Conservation (phyloP, 495 filamentous ascomycete genomes). For the Neurospora sp. region DNA sequence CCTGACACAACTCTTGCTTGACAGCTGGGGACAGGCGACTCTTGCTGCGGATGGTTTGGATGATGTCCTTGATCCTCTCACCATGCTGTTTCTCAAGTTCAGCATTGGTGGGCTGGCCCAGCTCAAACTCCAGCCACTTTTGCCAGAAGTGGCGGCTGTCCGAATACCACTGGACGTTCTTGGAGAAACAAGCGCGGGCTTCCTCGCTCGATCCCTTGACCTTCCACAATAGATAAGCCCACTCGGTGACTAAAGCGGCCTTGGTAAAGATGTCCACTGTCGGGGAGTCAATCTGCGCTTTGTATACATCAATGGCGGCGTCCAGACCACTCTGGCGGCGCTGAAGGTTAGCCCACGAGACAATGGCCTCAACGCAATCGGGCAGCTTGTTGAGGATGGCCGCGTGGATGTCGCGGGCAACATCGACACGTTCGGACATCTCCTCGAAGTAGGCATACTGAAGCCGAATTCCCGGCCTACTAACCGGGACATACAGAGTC, state of each 20-base stretch:
- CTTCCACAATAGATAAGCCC: constrained; percentile 85
- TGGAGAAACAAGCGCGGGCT: constrained; percentile 74
- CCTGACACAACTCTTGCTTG: constrained; percentile 67
- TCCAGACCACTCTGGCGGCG: constrained; percentile 79
- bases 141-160: constrained; percentile 90
- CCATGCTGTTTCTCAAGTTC: constrained; percentile 57
- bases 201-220: constrained; percentile 77
- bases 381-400: constrained; percentile 59
- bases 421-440: constrained; percentile 59
- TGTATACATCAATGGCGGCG: constrained; percentile 78
- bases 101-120: constrained; percentile 69
- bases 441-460: constrained; percentile 96
- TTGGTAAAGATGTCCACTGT: constrained; percentile 70
- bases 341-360: constrained; percentile 79
- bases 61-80: constrained; percentile 68
- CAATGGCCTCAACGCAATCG: constrained; percentile 76
- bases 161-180: constrained; percentile 74
- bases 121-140: constrained; percentile 81
- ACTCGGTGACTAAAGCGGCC: constrained; percentile 78
- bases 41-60: constrained; percentile 65
- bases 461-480: constrained; percentile 65
- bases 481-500: constrained; percentile 77
- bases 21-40: constrained; percentile 56
- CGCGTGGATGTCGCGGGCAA: constrained; percentile 74
- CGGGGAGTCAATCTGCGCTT: constrained; percentile 63